These are phyloP conservation scores for Yarrowia divulgata DNA, from an alignment of 805 yeast genomes.

Conservation along the genomic window DNA sequence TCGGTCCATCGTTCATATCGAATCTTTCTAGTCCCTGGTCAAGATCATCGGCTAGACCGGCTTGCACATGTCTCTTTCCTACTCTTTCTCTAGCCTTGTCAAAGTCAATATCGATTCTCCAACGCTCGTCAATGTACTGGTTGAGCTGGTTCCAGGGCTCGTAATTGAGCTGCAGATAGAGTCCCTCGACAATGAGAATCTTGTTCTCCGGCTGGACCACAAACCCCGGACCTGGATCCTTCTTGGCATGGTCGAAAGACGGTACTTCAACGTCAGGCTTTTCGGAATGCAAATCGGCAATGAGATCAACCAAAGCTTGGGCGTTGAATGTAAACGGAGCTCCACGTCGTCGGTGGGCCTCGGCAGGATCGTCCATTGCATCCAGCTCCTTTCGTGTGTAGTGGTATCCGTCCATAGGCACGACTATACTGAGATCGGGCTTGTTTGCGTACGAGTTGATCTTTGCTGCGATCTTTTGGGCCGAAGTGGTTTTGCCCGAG, in stretches of 20 bases:
- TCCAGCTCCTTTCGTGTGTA: conserved; percentile 59
- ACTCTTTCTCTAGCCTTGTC: conserved; percentile 62
- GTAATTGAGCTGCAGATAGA: conserved; percentile 67
- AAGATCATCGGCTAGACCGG: conserved; percentile 51
- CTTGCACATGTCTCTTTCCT: conserved; percentile 64
- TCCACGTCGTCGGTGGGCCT: conserved; percentile 74
- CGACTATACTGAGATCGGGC: conserved; percentile 42
- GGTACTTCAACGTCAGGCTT: conserved; percentile 54
- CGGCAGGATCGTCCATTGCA: conserved; percentile 60
- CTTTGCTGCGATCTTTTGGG: conserved; percentile 55
- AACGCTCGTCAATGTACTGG: conserved; percentile 51
- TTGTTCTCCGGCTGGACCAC: conserved; percentile 56
- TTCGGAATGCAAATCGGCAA: conserved; percentile 47
- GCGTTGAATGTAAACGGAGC: conserved; percentile 88
- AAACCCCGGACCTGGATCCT: conserved; percentile 71
- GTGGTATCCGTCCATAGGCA: conserved; percentile 84
- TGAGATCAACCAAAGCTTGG: conserved; percentile 53
- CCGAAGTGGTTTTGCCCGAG: conserved; percentile 79
- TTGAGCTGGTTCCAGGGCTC: conserved; percentile 66
- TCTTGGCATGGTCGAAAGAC: conserved; percentile 71
- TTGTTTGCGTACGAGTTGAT: conserved; percentile 50
- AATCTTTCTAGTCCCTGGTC: conserved; percentile 52
- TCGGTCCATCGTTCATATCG: conserved; percentile 63
- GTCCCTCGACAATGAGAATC: conserved; percentile 76
- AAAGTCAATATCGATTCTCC: conserved; percentile 59